phyloP scores from a whole-genome alignment of 2,329 filamentous ascomycete species.

The Penicillium crustosum region DNA sequence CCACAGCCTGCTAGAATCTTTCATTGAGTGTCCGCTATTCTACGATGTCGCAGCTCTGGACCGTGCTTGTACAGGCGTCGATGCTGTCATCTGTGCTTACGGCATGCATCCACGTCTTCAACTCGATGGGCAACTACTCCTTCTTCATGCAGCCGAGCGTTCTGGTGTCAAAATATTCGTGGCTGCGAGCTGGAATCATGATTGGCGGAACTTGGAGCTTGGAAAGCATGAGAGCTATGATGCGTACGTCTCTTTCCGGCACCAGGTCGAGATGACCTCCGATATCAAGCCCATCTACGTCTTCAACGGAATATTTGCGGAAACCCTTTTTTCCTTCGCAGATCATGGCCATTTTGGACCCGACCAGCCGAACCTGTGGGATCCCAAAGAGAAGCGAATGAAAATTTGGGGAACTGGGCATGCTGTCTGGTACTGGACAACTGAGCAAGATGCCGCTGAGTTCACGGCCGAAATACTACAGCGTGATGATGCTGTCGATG shows the following conservation, averaged over 20 bases:
- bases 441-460: too few species aligned
- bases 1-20: neutral
- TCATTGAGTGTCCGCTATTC: neutral
- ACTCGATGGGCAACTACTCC: conserved; percentile 3
- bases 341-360: too few species aligned
- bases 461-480: too few species aligned
- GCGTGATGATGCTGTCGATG: too few species aligned
- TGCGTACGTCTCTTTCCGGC: neutral
- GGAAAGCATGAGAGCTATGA: conserved; percentile 2
- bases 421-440: too few species aligned
- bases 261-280: neutral
- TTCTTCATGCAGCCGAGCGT: conserved; percentile 2
- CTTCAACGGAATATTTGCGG: neutral
- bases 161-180: neutral
- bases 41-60: conserved; percentile 5
- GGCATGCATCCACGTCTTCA: neutral
- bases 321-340: neutral
- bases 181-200: conserved; percentile 5
- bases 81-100: conserved; percentile 6
- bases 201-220: neutral
- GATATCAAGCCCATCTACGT: conserved; percentile 5
- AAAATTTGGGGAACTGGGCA: too few species aligned
- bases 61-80: neutral
- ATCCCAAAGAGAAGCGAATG: too few species aligned
- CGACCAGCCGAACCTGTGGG: too few species aligned